Percentiles rank a stretch among this genome's conserved stretches.
These are phyloP conservation scores for Citrus cavaleriei DNA, from an alignment of 345 rosid genomes.

Conservation along the genomic window DNA sequence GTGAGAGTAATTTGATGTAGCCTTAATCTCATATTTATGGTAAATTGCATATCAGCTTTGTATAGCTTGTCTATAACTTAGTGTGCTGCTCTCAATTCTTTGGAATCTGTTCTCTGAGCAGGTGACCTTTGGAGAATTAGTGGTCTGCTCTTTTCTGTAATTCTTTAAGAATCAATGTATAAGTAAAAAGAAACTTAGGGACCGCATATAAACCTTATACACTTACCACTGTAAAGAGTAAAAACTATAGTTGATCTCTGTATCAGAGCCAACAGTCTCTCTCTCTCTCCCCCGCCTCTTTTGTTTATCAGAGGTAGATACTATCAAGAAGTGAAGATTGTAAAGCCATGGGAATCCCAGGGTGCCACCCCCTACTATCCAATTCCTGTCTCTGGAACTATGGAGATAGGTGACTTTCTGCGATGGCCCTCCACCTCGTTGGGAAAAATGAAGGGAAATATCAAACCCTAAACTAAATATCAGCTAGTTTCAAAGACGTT, in stretches of 20 bases:
- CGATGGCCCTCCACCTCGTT: neutral
- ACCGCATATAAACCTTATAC: neutral
- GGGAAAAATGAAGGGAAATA: neutral
- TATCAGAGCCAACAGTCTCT: neutral
- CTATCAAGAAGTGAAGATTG: neutral
- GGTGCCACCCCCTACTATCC: neutral
- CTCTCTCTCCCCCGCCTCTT: no score
- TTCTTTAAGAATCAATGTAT: neutral
- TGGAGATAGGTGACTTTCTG: neutral
- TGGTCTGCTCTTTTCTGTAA: neutral
- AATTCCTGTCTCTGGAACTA: neutral
- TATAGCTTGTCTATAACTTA: neutral
- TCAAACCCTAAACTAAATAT: no score
- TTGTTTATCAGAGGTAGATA: neutral
- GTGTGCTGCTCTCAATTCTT: neutral
- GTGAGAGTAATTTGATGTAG: neutral
- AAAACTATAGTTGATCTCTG: no score
- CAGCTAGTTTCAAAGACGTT: neutral
- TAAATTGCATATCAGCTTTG: neutral
- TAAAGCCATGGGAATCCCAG: neutral
- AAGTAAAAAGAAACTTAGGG: neutral
- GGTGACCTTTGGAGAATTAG: neutral
- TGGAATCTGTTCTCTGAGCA: conserved; percentile 2
- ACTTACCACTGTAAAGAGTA: no score
- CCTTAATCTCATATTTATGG: conserved; percentile 1